phyloP scores from a whole-genome alignment of 257 asterid species.

The Datura wrightii region DNA sequence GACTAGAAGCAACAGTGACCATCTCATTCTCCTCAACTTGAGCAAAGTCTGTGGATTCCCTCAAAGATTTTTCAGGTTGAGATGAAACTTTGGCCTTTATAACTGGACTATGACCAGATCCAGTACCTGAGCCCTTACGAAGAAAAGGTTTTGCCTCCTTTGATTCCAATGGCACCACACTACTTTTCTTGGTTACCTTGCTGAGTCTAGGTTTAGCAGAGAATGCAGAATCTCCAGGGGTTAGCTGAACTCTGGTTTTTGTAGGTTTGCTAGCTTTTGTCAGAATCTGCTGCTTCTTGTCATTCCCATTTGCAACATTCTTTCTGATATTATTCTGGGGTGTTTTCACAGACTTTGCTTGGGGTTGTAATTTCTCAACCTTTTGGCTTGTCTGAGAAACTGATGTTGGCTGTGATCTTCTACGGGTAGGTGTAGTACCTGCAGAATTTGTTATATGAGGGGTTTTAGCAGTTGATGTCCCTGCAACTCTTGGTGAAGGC shows the following conservation, averaged over 20 bases:
- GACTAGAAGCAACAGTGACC: conserved; percentile 49
- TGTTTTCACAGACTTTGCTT: conserved; percentile 54
- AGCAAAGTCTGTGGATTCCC: conserved; percentile 41
- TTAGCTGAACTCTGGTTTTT: conserved; percentile 58
- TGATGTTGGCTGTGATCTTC: conserved; percentile 68
- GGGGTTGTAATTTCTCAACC: conserved; percentile 54
- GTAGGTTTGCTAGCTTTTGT: conserved; percentile 56
- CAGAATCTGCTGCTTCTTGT: conserved; percentile 61
- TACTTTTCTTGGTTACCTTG: conserved; percentile 88
- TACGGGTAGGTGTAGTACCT: conserved; percentile 55
- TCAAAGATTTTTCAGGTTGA: conserved; percentile 52
- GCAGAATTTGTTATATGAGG: conserved; percentile 53
- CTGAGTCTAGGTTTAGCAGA: conserved; percentile 64
- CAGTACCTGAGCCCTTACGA: conserved; percentile 77
- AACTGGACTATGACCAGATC: conserved; percentile 49
- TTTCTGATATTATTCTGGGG: conserved; percentile 57
- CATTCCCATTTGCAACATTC: conserved; percentile 51
- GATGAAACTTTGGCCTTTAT: conserved; percentile 17
- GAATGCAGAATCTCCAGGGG: conserved; percentile 56
- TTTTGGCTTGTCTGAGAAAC: conserved; percentile 58
- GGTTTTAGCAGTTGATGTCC: conserved; percentile 65
- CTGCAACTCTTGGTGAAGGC: conserved; percentile 68
- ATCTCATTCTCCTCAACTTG: conserved; percentile 51
- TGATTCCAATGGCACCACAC: conserved; percentile 91
- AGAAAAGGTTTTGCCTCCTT: conserved; percentile 70